These are phyloP conservation scores for Botrytis elliptica DNA, from an alignment of 2,329 filamentous ascomycete species.

Conservation along the genomic window DNA sequence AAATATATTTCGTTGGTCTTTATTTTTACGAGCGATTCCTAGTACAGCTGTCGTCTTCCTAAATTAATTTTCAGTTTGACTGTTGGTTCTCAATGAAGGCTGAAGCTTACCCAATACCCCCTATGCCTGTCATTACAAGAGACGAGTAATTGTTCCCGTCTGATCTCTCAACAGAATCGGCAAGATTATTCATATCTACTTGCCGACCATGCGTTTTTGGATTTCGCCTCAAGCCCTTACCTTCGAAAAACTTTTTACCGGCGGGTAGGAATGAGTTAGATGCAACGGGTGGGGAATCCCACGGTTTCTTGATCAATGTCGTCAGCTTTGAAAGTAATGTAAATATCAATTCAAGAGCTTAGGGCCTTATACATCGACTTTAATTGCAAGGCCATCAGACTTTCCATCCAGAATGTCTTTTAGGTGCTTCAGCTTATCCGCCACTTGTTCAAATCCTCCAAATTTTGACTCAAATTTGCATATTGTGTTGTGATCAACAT, in stretches of 20 bases:
- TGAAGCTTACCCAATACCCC: slow-evolving; percentile 11
- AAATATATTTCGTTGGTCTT: not conserved
- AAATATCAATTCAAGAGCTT: not conserved
- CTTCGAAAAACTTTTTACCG: slow-evolving; percentile 3
- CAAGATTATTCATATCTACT: not conserved
- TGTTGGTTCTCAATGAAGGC: not conserved
- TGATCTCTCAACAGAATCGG: not conserved
- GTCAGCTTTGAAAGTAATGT: not conserved
- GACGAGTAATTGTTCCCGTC: not conserved
- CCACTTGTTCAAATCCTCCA: slow-evolving; percentile 1
- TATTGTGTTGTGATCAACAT: not conserved
- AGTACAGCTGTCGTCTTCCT: not conserved
- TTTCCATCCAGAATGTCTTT: not conserved
- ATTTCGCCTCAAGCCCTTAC: not conserved
- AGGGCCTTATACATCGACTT: not conserved
- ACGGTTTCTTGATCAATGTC: not conserved
- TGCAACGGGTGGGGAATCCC: not conserved
- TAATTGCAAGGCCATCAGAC: not conserved
- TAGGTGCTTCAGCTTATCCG: not conserved
- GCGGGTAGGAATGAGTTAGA: not conserved
- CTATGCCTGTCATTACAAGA: not conserved
- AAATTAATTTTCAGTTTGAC: too few species aligned
- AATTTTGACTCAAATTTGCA: slow-evolving; percentile 10
- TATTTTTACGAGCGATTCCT: not conserved
- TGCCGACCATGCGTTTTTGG: not conserved